A percentile compares a stretch with the other conserved stretches of the same genome.
These are phyloP conservation scores for Lactarius quietus DNA, from an alignment of 768 basidiomycete species.

Conservation along the genomic window DNA sequence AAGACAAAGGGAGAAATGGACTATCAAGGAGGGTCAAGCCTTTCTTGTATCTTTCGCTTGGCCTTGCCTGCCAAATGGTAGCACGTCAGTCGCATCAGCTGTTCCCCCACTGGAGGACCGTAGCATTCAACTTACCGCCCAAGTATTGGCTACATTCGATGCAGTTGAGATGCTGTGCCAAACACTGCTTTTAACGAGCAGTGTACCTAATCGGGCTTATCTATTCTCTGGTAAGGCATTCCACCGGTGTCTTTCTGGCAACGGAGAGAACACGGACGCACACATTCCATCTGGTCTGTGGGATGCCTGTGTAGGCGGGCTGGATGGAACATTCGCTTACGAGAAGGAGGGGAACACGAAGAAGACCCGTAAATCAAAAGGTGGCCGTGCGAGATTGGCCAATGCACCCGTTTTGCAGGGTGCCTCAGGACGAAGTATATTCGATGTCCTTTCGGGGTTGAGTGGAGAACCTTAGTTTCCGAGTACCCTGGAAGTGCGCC, in stretches of 20 bases:
- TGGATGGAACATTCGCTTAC: conserved; percentile 15
- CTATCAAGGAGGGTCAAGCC: conserved; percentile 53
- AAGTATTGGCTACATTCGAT: conserved; percentile 56
- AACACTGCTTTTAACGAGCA: conserved; percentile 51
- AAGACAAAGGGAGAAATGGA: conserved; percentile 70
- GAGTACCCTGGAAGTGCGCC: not conserved
- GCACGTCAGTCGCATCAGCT: conserved; percentile 17
- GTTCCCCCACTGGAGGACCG: conserved; percentile 49
- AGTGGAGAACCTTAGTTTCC: conserved; percentile 2
- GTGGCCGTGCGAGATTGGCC: not conserved
- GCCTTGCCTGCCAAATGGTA: conserved; percentile 5
- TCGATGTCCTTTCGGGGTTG: conserved; percentile 17
- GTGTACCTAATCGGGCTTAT: conserved; percentile 44
- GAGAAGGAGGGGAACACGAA: conserved; percentile 16
- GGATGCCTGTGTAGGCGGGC: conserved; percentile 17
- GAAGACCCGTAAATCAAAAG: conserved; percentile 38
- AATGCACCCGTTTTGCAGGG: not conserved
- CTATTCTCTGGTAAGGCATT: conserved; percentile 58
- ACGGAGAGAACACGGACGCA: conserved; percentile 26
- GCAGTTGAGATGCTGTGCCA: conserved; percentile 58
- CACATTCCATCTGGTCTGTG: conserved; percentile 26
- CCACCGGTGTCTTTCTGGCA: conserved; percentile 47
- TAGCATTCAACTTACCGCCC: conserved; percentile 65
- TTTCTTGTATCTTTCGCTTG: conserved; percentile 51
- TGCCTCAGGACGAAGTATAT: conserved; percentile 5